Conservation (phyloP, 2,329 filamentous ascomycete genomes). For the Fusarium odoratissimum region DNA sequence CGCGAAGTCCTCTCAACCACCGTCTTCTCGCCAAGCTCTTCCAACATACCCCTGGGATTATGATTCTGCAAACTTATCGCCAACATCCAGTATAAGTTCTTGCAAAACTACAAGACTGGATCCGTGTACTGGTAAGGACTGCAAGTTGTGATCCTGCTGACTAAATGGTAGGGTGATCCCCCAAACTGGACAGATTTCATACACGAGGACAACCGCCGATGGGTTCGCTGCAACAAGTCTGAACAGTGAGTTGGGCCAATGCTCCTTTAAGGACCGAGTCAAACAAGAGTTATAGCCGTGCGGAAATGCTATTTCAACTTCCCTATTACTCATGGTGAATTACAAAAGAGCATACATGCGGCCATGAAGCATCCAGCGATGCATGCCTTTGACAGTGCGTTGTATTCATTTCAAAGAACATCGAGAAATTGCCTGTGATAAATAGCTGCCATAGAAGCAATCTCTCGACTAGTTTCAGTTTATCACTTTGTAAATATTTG, state of each 20-base stretch:
- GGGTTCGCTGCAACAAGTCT: neutral
- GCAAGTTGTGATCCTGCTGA: conserved; percentile 29
- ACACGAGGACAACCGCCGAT: neutral
- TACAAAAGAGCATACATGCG: neutral
- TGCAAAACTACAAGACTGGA: neutral
- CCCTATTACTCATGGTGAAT: neutral
- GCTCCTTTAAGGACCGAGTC: neutral
- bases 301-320: neutral
- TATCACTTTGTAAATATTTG: neutral
- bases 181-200: neutral
- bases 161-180: conserved; percentile 19
- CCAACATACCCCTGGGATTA: neutral
- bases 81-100: neutral
- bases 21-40: neutral
- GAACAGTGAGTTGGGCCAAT: neutral
- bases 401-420: neutral
- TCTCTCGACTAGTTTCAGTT: neutral
- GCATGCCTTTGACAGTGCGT: neutral
- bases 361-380: conserved; percentile 29
- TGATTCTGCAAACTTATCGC: neutral
- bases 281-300: neutral
- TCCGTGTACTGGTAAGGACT: conserved; percentile 29
- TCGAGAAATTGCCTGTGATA: neutral
- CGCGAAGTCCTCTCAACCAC: neutral
- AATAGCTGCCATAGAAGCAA: neutral